Evolutionary conservation across 768 basidiomycete genomes (phyloP).

Genomic region (Hebeloma cylindrosporum): DNA sequence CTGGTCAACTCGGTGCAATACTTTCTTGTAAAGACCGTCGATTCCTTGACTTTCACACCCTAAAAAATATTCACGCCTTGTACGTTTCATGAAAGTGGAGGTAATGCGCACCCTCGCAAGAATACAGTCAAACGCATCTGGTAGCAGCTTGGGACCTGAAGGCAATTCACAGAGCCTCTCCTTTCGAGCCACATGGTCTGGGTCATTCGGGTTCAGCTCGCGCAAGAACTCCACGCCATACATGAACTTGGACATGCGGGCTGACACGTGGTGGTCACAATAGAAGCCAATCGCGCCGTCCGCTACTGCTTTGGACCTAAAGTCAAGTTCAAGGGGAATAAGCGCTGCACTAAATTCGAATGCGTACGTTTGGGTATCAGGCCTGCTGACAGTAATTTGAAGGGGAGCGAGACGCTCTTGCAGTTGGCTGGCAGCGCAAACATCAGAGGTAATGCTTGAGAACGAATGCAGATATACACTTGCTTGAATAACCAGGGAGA

Average conservation of each 20-base stretch:
- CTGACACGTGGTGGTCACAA: constrained; percentile 81
- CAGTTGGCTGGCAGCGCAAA: constrained; percentile 44
- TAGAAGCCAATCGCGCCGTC: constrained; percentile 85
- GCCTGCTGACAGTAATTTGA: constrained; percentile 65
- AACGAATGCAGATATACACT: constrained; percentile 13
- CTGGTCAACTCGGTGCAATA: constrained; percentile 82
- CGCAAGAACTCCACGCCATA: constrained; percentile 82
- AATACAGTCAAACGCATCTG: constrained; percentile 83
- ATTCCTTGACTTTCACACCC: constrained; percentile 78
- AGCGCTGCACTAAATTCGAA: constrained; percentile 4
- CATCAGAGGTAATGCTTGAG: background rate
- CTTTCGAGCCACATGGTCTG: constrained; percentile 63
- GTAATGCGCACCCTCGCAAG: constrained; percentile 55
- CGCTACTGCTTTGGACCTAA: constrained; percentile 80
- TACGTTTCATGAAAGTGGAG: background rate
- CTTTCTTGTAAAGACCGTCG: constrained; percentile 77
- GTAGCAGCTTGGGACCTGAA: constrained; percentile 73
- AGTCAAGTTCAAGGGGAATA: background rate
- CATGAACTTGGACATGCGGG: constrained; percentile 77
- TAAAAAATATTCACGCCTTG: constrained; percentile 25
- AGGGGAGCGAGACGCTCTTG: constrained; percentile 63
- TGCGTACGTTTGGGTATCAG: constrained; percentile 75
- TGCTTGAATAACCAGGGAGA: constrained; percentile 74
- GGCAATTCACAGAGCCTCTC: constrained; percentile 73
- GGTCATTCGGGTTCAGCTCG: constrained; percentile 61